Base-by-base conservation (phyloP, 139 green algal genomes). In the Micromonas pusilla region DNA sequence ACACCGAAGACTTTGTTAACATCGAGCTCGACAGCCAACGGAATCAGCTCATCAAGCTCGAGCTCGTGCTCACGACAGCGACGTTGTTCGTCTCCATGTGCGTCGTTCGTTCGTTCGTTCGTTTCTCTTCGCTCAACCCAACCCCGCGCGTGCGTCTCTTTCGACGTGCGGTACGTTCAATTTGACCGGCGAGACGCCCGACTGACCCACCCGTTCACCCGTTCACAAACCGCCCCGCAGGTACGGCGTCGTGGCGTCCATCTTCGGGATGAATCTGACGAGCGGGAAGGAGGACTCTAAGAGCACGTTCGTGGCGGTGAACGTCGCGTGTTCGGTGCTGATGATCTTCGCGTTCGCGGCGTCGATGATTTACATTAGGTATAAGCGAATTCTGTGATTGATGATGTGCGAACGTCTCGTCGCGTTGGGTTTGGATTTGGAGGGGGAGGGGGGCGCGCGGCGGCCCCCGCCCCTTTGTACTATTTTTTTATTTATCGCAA, bases 251-350 rank as follows among this genome's bases (percentile, higher is more conserved):
- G 74, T 95, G 1, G 83, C 88, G 3, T 86, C 86, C 36, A 88
- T 96, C n/a, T 98, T 97, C 80, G 93, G 93, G 2, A 98, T 98
- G 93, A 97, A 97, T 81, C 83, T 97, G n/a, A 76, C 52, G 33
- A 81, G 81, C 30, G 34, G 31, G 13, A 28, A 63, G 1, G 73
- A 72, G 33, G 30, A 67, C 1, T 28, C 13, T 1, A 32, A 67
- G 23, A 25, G 4, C 16, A 33, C 38, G 72, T 78, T 78, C 52
- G 13, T 70, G 9, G 26, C 45, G 25, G 33, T 78, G 45, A 68
- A 68, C 20, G 62, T 36, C 5, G 62, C 20, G 62, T 68, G 26
- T 68, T 68, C 62, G 9, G 26, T 68, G 62, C 20, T 6, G 5
- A 70, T 34, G 20, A 25, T 70, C 20, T 34, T 32, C 31, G 63